phyloP scores from a whole-genome alignment of 139 green algal genomes.

The Volvox africanus region DNA sequence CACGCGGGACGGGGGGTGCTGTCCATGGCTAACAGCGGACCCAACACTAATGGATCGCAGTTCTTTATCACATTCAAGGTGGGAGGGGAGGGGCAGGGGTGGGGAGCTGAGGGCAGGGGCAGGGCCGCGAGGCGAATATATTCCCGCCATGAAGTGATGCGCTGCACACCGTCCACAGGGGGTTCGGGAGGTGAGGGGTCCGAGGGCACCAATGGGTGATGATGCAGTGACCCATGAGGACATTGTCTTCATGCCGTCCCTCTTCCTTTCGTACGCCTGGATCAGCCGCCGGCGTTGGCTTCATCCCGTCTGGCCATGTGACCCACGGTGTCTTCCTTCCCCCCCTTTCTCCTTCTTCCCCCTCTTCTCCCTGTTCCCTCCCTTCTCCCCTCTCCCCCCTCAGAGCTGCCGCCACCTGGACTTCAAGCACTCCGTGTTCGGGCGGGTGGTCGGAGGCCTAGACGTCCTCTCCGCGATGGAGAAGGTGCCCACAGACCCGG shows the following conservation, averaged over 20 bases:
- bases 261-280: no score
- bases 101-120: background rate
- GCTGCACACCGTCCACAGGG: no score
- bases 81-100: background rate
- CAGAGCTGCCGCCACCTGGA: constrained; percentile 87
- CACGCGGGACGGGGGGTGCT: constrained; percentile 89
- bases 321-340: no score
- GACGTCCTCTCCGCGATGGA: constrained; percentile 92
- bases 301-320: no score
- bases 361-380: no score
- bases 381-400: background rate
- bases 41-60: constrained; percentile 75
- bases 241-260: no score
- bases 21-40: constrained; percentile 95
- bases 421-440: constrained; percentile 90
- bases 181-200: no score
- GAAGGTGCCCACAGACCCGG: constrained; percentile 81
- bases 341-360: background rate
- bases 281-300: no score
- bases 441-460: constrained; percentile 83
- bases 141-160: no score
- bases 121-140: no score
- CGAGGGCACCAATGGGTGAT: no score
- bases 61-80: constrained; percentile 87
- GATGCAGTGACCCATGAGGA: no score